Conservation (phyloP, 805 yeast genomes). For the Hagleromyces aurorensis region DNA sequence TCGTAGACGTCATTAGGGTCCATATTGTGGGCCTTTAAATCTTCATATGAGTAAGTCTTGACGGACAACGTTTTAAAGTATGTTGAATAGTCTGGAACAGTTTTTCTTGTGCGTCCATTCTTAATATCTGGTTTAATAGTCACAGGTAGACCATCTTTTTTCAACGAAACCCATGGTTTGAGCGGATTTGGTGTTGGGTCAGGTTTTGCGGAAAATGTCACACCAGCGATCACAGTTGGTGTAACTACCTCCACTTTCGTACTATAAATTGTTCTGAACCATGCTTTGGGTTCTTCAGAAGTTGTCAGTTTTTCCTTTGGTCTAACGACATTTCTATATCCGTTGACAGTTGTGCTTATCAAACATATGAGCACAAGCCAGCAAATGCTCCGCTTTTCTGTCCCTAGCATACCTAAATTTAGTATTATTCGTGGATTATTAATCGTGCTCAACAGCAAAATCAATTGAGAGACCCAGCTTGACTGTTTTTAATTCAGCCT, state of each 20-base stretch:
- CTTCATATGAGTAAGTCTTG: conserved; percentile 46
- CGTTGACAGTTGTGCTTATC: no score
- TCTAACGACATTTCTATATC: conserved; percentile 27
- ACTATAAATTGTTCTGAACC: conserved; percentile 66
- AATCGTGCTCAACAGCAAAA: no score
- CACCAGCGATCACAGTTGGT: conserved; percentile 54
- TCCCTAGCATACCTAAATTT: no score
- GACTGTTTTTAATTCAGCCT: no score
- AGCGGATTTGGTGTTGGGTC: conserved; percentile 48
- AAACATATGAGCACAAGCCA: conserved; percentile 41
- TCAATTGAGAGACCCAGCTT: no score
- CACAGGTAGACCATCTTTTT: conserved; percentile 71
- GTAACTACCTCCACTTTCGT: conserved; percentile 56
- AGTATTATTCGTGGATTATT: no score
- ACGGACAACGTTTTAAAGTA: conserved; percentile 69
- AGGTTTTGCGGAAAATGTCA: conserved; percentile 43
- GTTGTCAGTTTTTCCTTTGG: conserved; percentile 33
- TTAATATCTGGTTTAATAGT: conserved; percentile 71
- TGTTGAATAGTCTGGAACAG: conserved; percentile 65
- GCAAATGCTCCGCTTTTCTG: no score
- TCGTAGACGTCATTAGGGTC: conserved; percentile 48
- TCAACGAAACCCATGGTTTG: conserved; percentile 73
- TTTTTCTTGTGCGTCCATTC: conserved; percentile 59
- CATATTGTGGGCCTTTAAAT: conserved; percentile 68
- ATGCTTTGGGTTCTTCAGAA: conserved; percentile 44